phyloP scores from a whole-genome alignment of 345 rosid genomes.

The Psidium friedrichsthalianum region DNA sequence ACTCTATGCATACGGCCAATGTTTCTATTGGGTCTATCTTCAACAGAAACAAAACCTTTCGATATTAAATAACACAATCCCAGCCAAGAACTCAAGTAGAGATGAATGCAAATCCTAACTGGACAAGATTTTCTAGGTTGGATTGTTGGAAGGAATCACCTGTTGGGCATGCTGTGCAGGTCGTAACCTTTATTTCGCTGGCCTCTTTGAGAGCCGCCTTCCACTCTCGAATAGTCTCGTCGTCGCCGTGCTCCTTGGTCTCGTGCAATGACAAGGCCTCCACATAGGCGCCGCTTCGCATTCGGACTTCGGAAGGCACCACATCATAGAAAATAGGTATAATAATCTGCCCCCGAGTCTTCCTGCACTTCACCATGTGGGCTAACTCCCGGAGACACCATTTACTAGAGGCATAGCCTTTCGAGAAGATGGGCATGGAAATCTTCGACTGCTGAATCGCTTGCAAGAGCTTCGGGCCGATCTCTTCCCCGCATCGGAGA shows the following conservation, averaged over 20 bases:
- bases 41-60: background rate
- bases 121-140: background rate
- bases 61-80: background rate
- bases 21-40: background rate
- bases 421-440: background rate
- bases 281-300: background rate
- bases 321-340: background rate
- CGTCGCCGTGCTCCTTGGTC: fast-evolving
- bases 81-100: background rate
- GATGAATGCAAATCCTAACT: background rate
- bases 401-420: background rate
- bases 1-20: no score
- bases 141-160: background rate
- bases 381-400: background rate
- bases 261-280: background rate
- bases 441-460: background rate
- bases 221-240: background rate
- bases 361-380: background rate
- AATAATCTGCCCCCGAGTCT: background rate
- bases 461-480: background rate
- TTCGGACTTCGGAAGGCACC: background rate
- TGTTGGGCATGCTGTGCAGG: background rate
- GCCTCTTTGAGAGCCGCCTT: background rate
- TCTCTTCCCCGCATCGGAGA: background rate
- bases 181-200: background rate